Evolutionary conservation across 306 rosid genomes (phyloP).

Genomic region (Calophaca sinica): DNA sequence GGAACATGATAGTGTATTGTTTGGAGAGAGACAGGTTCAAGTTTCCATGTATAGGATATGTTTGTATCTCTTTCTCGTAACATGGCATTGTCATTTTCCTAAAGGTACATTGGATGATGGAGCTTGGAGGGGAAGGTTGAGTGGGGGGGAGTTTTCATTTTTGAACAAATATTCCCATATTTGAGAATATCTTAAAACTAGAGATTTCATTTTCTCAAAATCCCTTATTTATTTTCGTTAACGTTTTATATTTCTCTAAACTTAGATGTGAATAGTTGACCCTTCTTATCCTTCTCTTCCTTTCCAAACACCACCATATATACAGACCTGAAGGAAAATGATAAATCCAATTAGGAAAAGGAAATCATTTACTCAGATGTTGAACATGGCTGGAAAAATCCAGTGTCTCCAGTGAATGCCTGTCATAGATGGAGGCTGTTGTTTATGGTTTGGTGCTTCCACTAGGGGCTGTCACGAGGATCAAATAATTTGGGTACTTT

Average conservation of each 20-base stretch:
- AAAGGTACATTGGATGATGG: background rate
- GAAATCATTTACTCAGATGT: background rate
- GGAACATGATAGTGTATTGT: conserved; percentile 30
- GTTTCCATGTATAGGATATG: background rate
- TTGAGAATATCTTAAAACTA: conserved; percentile 2
- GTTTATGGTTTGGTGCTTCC: conserved; percentile 27
- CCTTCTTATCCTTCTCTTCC: background rate
- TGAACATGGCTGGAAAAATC: conserved; percentile 32
- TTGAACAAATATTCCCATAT: background rate
- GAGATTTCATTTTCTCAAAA: conserved; percentile 1
- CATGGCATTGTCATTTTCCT: conserved; percentile 20
- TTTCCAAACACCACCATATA: conserved; percentile 22
- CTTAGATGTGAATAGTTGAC: conserved; percentile 8
- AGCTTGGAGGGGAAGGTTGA: background rate
- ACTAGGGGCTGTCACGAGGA: conserved; percentile 1
- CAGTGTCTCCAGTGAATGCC: conserved; percentile 3
- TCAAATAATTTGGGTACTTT: background rate
- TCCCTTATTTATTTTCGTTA: conserved; percentile 1
- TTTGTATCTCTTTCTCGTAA: background rate
- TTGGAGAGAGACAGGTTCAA: conserved; percentile 1
- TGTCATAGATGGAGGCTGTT: conserved; percentile 6
- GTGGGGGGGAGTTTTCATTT: background rate
- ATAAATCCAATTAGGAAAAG: conserved; percentile 19
- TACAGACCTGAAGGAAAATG: background rate
- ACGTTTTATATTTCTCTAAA: conserved; percentile 20